Percentiles rank a stretch among this genome's conserved stretches.
phyloP scores from a whole-genome alignment of 2,329 filamentous ascomycete species.

The Aureobasidium sp. region DNA sequence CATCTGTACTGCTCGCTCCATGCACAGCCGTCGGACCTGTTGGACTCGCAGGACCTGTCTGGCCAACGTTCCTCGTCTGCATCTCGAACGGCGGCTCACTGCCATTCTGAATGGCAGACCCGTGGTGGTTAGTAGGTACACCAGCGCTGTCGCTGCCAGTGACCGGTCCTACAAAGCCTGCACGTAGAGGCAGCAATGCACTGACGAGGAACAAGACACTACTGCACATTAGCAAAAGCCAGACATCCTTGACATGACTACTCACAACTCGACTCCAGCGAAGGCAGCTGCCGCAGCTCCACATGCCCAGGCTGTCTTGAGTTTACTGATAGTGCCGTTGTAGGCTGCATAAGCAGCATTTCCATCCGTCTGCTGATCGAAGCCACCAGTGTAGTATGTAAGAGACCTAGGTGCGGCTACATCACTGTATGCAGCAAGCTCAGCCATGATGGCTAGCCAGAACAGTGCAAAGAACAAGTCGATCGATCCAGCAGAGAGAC shows the following conservation, averaged over 20 bases:
- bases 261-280: slow-evolving; percentile 7
- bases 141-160: background rate
- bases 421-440: slow-evolving; percentile 3
- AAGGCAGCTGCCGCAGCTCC: slow-evolving; percentile 8
- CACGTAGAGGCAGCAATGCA: slow-evolving; percentile 3
- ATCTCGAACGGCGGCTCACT: background rate
- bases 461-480: slow-evolving; percentile 5
- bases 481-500: background rate
- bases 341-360: background rate
- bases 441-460: slow-evolving; percentile 9
- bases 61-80: background rate
- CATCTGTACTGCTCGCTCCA: background rate
- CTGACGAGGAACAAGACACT: slow-evolving; percentile 5
- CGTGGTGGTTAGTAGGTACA: background rate
- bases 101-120: background rate
- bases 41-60: background rate
- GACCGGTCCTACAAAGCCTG: background rate
- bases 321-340: background rate
- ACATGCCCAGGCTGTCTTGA: slow-evolving; percentile 9
- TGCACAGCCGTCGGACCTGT: background rate
- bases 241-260: background rate
- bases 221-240: background rate
- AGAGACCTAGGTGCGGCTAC: background rate
- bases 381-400: background rate
- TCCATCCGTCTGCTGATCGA: background rate